phyloP scores from a whole-genome alignment of 1,139 yeast species.

The Hansenula sp. region DNA sequence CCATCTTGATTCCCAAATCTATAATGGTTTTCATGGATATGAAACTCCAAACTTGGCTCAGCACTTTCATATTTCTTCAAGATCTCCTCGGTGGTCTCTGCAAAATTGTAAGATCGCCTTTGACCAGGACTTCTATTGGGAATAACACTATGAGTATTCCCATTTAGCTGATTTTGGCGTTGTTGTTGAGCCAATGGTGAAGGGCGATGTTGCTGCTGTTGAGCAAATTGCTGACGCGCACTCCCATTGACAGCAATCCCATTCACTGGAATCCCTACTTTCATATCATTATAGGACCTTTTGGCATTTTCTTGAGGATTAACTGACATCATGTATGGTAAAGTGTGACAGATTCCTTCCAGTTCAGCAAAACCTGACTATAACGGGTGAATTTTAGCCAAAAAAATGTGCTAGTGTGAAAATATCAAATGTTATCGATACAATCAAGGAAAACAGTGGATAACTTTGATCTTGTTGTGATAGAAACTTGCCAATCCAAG shows the following conservation, averaged over 20 bases:
- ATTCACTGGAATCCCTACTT: constrained; percentile 24
- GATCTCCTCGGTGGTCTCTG: constrained; percentile 72
- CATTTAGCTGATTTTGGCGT: constrained; percentile 38
- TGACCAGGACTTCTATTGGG: constrained; percentile 31
- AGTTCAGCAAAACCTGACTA: not conserved
- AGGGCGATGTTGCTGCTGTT: constrained; percentile 30
- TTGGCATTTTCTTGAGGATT: constrained; percentile 9
- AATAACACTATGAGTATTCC: constrained; percentile 36
- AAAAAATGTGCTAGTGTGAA: too few relatives aligned
- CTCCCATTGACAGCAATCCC: constrained; percentile 5
- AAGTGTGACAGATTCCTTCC: not conserved
- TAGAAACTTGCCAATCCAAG: not conserved
- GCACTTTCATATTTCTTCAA: constrained; percentile 71
- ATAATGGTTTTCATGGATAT: constrained; percentile 86
- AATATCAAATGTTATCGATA: too few relatives aligned
- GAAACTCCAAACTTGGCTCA: constrained; percentile 83
- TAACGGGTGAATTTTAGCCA: not conserved
- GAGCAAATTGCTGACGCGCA: constrained; percentile 8
- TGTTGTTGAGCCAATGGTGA: constrained; percentile 19
- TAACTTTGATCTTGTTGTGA: not conserved
- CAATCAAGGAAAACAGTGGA: not conserved
- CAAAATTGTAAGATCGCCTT: constrained; percentile 51
- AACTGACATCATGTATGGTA: constrained; percentile 6
- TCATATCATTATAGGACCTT: constrained; percentile 19
- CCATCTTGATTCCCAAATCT: constrained; percentile 60